A percentile compares a stretch with the other conserved stretches of the same genome.
These are phyloP conservation scores for Rhodomyrtus psidioides DNA, from an alignment of 441 rosid species.

Conservation along the genomic window DNA sequence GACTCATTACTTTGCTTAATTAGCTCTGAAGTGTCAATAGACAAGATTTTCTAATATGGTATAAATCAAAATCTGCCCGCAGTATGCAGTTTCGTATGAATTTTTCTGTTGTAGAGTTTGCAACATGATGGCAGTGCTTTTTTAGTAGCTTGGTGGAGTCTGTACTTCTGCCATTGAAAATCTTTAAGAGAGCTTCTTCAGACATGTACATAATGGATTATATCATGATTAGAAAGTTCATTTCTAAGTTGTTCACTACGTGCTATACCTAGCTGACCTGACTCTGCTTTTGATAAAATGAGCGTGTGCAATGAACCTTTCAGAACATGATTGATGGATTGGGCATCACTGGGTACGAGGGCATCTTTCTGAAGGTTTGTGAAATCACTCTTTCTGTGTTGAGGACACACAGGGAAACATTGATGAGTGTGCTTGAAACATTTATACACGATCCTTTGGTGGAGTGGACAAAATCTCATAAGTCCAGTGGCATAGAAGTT, in stretches of 20 bases:
- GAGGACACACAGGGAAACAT: conserved; percentile 88
- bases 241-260: background rate
- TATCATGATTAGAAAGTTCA: background rate
- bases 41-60: background rate
- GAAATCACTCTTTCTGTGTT: conserved; percentile 93
- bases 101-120: background rate
- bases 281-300: background rate
- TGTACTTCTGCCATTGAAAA: background rate
- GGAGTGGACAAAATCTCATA: conserved; percentile 98
- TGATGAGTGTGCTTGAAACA: conserved; percentile 98
- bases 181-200: background rate
- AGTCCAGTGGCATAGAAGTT: conserved; percentile 96
- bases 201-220: background rate
- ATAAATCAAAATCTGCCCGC: background rate
- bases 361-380: conserved; percentile 78
- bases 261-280: background rate
- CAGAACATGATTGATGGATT: conserved; percentile 99
- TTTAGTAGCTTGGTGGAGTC: background rate
- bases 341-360: conserved; percentile 98
- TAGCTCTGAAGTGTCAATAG: background rate
- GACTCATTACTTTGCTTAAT: background rate
- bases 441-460: conserved; percentile 99
- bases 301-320: background rate
- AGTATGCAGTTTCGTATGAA: background rate
- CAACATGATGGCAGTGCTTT: background rate